Conservation (phyloP, 495 filamentous ascomycete species). For the Lophiotrema nucula region DNA sequence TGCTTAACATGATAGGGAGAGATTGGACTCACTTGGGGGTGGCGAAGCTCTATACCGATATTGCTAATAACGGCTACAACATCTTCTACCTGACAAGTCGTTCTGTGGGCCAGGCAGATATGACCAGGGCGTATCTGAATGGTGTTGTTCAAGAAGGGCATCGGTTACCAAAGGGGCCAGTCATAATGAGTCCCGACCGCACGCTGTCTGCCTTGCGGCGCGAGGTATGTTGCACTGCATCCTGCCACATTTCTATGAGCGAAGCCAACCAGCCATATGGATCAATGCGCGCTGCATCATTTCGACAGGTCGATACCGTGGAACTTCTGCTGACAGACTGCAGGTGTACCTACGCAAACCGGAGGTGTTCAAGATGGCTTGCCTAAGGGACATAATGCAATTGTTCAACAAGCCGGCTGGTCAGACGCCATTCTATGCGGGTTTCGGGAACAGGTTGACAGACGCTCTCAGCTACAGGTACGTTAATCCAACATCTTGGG, state of each 20-base stretch:
- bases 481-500: too few relatives aligned
- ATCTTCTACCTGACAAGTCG: slow-evolving; percentile 97
- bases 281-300: too few relatives aligned
- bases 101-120: slow-evolving; percentile 90
- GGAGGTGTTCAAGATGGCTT: slow-evolving; percentile 99
- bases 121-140: slow-evolving; percentile 83
- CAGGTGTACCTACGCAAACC: slow-evolving; percentile 96
- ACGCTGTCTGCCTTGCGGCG: slow-evolving; percentile 93
- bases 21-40: slow-evolving; percentile 98
- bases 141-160: slow-evolving; percentile 88
- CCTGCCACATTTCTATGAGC: too few relatives aligned
- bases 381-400: slow-evolving; percentile 85
- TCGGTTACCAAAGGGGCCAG: slow-evolving; percentile 81
- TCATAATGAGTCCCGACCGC: slow-evolving; percentile 90
- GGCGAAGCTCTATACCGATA: slow-evolving; percentile 95
- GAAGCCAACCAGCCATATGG: too few relatives aligned
- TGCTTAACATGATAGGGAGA: slow-evolving; percentile 94
- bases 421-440: slow-evolving; percentile 80
- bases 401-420: slow-evolving; percentile 62
- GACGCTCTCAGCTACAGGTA: slow-evolving; percentile 94
- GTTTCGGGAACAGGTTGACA: slow-evolving; percentile 94
- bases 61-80: slow-evolving; percentile 94
- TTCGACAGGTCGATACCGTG: too few relatives aligned
- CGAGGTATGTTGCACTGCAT: too few relatives aligned
- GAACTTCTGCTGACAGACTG: too few relatives aligned